These are phyloP conservation scores for Calycina marina DNA, from an alignment of 2,329 filamentous ascomycete genomes.

Conservation along the genomic window DNA sequence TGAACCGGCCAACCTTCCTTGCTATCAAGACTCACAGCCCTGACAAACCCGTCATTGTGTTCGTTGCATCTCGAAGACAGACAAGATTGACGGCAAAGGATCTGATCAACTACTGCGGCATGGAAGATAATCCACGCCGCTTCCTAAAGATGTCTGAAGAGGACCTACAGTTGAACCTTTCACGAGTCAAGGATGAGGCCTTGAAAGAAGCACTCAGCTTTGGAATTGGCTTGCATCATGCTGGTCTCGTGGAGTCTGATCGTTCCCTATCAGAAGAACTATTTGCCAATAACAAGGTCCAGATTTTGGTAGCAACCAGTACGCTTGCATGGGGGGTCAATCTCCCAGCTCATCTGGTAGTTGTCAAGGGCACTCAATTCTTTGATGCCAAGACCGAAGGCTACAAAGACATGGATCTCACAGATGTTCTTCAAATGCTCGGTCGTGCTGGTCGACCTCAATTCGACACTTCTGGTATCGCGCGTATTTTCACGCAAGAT, in stretches of 20 bases:
- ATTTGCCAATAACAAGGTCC: slow-evolving; percentile 95
- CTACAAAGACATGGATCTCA: slow-evolving; percentile 98
- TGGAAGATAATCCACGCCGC: slow-evolving; percentile 92
- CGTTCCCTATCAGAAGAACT: slow-evolving; percentile 84
- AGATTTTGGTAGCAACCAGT: slow-evolving; percentile 88
- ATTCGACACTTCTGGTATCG: slow-evolving; percentile 91
- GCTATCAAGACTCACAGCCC: slow-evolving; percentile 95
- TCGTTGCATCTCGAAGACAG: slow-evolving; percentile 88
- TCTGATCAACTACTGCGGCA: slow-evolving; percentile 90
- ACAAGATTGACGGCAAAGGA: slow-evolving; percentile 92
- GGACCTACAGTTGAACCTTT: slow-evolving; percentile 75
- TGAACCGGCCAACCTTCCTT: slow-evolving; percentile 94
- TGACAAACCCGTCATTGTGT: slow-evolving; percentile 94
- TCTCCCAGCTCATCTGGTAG: slow-evolving; percentile 85
- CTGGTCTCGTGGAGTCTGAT: slow-evolving; percentile 89
- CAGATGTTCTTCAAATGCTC: slow-evolving; percentile 95
- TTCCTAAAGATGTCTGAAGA: slow-evolving; percentile 94
- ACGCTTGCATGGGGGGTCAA: slow-evolving; percentile 98
- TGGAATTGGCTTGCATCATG: slow-evolving; percentile 93
- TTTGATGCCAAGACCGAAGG: slow-evolving; percentile 96
- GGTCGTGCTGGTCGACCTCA: slow-evolving; percentile 90
- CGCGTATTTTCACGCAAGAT: slow-evolving; percentile 93
- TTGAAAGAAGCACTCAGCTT: slow-evolving; percentile 91
- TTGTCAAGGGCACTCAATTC: slow-evolving; percentile 96
- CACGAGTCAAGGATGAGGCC: slow-evolving; percentile 82